A percentile compares a stretch with the other conserved stretches of the same genome.
Conservation (phyloP, 352 stramenopile genomes). For the Phytopythium litorale region DNA sequence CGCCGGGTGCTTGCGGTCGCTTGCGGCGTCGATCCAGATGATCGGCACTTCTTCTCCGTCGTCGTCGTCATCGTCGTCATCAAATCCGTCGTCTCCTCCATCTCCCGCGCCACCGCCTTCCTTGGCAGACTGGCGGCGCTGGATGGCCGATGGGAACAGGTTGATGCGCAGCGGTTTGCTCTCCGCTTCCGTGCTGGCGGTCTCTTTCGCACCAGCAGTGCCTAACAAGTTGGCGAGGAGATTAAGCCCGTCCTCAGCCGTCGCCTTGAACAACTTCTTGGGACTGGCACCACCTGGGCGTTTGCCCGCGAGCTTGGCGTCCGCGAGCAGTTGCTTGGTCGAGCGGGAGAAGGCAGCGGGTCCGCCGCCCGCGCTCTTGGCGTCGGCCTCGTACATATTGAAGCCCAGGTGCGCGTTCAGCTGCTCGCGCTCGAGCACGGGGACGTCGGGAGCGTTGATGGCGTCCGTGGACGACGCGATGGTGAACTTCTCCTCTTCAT, state of each 20-base stretch:
- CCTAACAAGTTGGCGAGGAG: slow-evolving; percentile 82
- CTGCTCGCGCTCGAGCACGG: slow-evolving; percentile 58
- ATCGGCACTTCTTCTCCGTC: slow-evolving; percentile 61
- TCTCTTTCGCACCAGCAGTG: slow-evolving; percentile 37
- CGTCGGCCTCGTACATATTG: slow-evolving; percentile 86
- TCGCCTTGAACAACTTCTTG: slow-evolving; percentile 75
- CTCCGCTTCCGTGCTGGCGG: slow-evolving; percentile 25
- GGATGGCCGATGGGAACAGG: slow-evolving; percentile 54
- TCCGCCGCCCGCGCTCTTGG: slow-evolving; percentile 32
- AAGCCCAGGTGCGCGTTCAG: slow-evolving; percentile 55
- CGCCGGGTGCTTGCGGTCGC: slow-evolving; percentile 57
- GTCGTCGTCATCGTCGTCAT: slow-evolving; percentile 39
- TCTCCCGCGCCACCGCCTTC: slow-evolving; percentile 26
- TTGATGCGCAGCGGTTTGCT: slow-evolving; percentile 73
- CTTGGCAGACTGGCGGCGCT: slow-evolving; percentile 25
- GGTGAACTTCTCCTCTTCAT: slow-evolving; percentile 67
- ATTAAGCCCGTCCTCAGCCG: slow-evolving; percentile 77
- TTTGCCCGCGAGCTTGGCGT: slow-evolving; percentile 45
- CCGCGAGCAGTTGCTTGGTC: slow-evolving; percentile 52
- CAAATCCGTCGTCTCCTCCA: slow-evolving; percentile 12
- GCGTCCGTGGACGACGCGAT: slow-evolving; percentile 51
- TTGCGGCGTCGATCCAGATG: slow-evolving; percentile 80
- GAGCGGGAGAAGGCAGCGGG: slow-evolving; percentile 23
- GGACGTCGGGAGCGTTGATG: slow-evolving; percentile 41
- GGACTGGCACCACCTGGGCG: slow-evolving; percentile 20